phyloP scores from a whole-genome alignment of 2,329 filamentous ascomycete species.

The Mariannaea elegans region DNA sequence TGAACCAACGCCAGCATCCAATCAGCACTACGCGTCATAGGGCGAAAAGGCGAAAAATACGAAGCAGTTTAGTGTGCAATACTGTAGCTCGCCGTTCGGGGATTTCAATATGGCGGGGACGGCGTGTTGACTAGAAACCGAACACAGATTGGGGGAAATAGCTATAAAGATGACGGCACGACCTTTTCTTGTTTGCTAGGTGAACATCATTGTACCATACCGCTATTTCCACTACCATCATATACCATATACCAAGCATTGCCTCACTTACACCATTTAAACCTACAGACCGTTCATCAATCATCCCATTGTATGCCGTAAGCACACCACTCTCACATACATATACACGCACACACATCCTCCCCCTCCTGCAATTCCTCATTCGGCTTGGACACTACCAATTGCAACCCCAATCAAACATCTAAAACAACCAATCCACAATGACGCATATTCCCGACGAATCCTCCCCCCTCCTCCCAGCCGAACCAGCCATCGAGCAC shows the following conservation, averaged over 20 bases:
- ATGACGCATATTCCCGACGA: conserved; percentile 43
- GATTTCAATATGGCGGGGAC: conserved; percentile 9
- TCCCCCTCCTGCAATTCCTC: neutral
- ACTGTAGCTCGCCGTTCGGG: conserved; percentile 4
- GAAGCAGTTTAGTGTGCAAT: neutral
- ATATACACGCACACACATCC: neutral
- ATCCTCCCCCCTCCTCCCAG: conserved; percentile 44
- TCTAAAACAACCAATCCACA: neutral
- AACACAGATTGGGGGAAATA: neutral
- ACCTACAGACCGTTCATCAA: neutral
- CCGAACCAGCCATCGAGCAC: conserved; percentile 43
- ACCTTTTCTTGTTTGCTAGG: neutral
- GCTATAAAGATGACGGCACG: conserved; percentile 20
- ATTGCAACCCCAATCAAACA: neutral
- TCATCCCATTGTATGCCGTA: neutral
- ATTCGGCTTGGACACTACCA: neutral
- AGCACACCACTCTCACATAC: neutral
- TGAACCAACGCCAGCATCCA: neutral
- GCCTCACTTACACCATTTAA: conserved; percentile 3
- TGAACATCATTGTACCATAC: neutral
- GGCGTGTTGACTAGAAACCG: conserved; percentile 10
- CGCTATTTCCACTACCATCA: neutral
- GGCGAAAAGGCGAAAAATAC: too few relatives aligned
- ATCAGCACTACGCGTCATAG: neutral
- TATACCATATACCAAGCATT: neutral